Percentiles rank a stretch among this genome's conserved stretches.
These are phyloP conservation scores for Papilionanthe hybrid DNA, from an alignment of 116 monocot genomes.

Conservation along the genomic window DNA sequence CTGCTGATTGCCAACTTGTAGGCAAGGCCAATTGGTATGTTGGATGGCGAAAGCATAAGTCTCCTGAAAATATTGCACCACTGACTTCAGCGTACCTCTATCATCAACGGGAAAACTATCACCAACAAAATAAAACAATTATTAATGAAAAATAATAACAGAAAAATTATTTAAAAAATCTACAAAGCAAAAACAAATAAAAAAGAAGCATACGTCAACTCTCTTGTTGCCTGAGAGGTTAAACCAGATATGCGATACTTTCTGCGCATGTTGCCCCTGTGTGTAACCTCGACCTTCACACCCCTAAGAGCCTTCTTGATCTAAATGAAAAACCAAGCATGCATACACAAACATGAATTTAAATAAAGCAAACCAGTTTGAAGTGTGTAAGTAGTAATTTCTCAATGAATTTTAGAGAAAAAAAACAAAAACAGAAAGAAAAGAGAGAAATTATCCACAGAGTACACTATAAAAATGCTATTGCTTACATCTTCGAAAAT, in stretches of 20 bases:
- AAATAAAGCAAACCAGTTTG: too few relatives aligned
- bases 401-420: background rate
- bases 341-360: background rate
- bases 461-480: too few relatives aligned
- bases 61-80: constrained; percentile 70
- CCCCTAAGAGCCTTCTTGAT: constrained; percentile 51
- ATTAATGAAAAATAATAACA: background rate
- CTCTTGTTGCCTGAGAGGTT: constrained; percentile 68
- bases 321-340: constrained; percentile 25
- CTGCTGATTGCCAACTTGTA: constrained; percentile 65
- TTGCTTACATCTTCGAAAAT: too few relatives aligned
- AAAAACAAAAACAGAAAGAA: too few relatives aligned
- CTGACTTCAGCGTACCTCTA: constrained; percentile 56
- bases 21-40: constrained; percentile 58
- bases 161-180: background rate
- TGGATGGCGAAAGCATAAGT: constrained; percentile 64
- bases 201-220: constrained; percentile 45
- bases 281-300: constrained; percentile 14
- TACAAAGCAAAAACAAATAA: background rate
- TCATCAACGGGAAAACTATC: constrained; percentile 68
- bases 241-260: constrained; percentile 57
- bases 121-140: background rate
- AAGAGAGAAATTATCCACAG: too few relatives aligned
- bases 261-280: constrained; percentile 17
- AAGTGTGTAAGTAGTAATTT: background rate